phyloP scores from a whole-genome alignment of 1,139 yeast species.

The Torulaspora pretoriensis region DNA sequence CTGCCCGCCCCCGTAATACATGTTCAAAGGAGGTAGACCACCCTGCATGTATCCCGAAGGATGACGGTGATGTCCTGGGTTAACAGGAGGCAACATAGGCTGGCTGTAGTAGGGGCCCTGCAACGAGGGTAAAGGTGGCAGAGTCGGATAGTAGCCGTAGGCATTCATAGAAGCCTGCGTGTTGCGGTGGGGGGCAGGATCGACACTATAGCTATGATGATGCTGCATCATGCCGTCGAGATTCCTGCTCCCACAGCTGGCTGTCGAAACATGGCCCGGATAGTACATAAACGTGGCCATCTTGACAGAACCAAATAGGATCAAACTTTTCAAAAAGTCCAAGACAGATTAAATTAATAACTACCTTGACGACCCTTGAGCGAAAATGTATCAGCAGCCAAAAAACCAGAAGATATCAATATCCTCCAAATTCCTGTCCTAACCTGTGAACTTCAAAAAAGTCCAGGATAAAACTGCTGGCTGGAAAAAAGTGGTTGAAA shows the following conservation, averaged over 20 bases:
- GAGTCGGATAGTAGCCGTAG: constrained; percentile 15
- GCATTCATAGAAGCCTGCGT: constrained; percentile 14
- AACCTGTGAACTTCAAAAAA: background rate
- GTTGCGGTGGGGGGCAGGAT: constrained; percentile 2
- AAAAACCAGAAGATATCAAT: background rate
- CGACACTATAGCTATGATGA: constrained; percentile 7
- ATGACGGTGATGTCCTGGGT: constrained; percentile 9
- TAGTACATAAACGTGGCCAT: constrained; percentile 28
- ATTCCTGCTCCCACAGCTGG: constrained; percentile 3
- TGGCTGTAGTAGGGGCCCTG: constrained; percentile 11
- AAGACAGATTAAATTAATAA: constrained; percentile 36
- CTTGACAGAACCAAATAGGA: constrained; percentile 3
- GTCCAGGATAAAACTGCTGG: background rate
- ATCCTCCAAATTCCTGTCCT: background rate
- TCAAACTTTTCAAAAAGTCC: constrained; percentile 8
- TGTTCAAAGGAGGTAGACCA: constrained; percentile 24
- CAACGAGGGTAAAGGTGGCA: constrained; percentile 7
- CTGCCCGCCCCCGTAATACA: constrained; percentile 14
- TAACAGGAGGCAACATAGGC: constrained; percentile 7
- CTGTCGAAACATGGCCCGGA: constrained; percentile 20
- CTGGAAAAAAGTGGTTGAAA: constrained; percentile 1
- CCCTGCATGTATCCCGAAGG: constrained; percentile 16
- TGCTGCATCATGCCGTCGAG: constrained; percentile 10
- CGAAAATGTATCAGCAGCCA: constrained; percentile 3
- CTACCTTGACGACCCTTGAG: constrained; percentile 25